A percentile compares a stretch with the other conserved stretches of the same genome.
Evolutionary conservation across 2,329 filamentous ascomycete species (phyloP).

Genomic region (Diatrype stigma): DNA sequence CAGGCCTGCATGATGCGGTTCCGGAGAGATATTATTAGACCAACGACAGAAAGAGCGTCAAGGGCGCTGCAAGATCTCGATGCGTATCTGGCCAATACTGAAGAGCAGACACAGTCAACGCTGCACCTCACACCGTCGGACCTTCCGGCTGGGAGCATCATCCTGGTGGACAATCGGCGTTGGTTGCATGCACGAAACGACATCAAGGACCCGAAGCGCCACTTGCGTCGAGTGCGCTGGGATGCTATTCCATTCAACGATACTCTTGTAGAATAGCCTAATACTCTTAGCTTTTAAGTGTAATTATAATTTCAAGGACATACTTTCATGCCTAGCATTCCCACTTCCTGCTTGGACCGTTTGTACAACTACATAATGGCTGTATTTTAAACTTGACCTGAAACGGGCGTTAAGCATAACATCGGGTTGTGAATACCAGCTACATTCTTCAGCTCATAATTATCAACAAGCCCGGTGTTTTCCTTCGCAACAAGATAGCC

Average conservation of each 20-base stretch:
- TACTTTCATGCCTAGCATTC: too few relatives aligned
- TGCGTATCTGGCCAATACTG: conserved; percentile 8
- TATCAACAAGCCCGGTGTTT: too few relatives aligned
- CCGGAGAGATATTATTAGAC: conserved; percentile 27
- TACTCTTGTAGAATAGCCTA: too few relatives aligned
- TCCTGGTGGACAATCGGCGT: conserved; percentile 31
- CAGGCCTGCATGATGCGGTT: conserved; percentile 23
- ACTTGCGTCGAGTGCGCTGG: conserved; percentile 32
- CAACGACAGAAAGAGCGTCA: conserved; percentile 18
- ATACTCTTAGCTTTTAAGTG: too few relatives aligned
- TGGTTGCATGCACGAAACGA: conserved; percentile 32
- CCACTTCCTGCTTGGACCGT: too few relatives aligned
- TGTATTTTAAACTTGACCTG: too few relatives aligned
- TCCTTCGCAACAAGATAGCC: too few relatives aligned
- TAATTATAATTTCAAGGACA: too few relatives aligned
- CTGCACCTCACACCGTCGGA: conserved; percentile 23
- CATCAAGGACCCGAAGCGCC: conserved; percentile 29
- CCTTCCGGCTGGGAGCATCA: conserved; percentile 23
- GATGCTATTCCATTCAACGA: conserved; percentile 28
- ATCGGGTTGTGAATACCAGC: too few relatives aligned
- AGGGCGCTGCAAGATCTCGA: conserved; percentile 23
- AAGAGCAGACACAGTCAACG: conserved; percentile 9
- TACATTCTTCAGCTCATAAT: too few relatives aligned
- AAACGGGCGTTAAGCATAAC: too few relatives aligned
- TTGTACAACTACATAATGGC: too few relatives aligned